Evolutionary conservation across 805 yeast species (phyloP), one percentile per base, ranked within the genome.

Genomic region (Hanseniaspora jakobsenii): DNA sequence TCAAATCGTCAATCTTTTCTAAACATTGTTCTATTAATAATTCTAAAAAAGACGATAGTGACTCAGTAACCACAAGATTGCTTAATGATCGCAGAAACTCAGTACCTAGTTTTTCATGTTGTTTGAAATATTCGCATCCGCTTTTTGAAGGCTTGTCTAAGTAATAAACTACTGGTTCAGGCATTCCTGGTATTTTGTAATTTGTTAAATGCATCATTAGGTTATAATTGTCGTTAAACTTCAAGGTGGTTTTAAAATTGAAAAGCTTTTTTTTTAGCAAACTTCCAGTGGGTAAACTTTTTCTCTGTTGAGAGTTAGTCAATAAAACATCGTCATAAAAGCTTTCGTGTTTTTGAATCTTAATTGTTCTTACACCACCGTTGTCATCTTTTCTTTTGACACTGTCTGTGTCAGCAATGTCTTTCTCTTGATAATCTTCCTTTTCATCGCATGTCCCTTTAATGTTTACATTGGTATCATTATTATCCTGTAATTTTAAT

Each of bases 1-100:
- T 5, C 2, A 66, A 50, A 6, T 44, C 47, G 1, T 47, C 28
- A 9, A 39, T 6, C 19, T 21, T 19, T 9, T 19, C 9, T 17
- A 39, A 29, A 10, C 35, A 31, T 18, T 29, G 21, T 6, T 40
- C 45, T 13, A 46, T 24, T 9, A 46, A 7, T 2, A 24, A 23
- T 12, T 39, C 40, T 6, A 40, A 39, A 36, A 34, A 46, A n/a
- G 36, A 37, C 10, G 43, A 38, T 8, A 46, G 14, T 2, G 24
- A 19, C 6, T 27, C 17, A 5, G 38, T 42, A 30, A 42, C 35
- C 2, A 42, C 36, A 4, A 29, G 27, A 14, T 34, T 35, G 22
- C 32, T 35, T 12, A 34, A 38, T 24, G 16, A 17, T 10, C n/a
- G 35, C 3, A 39, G 32, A 30, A 29, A 39, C 17, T 12, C 21